Base-by-base conservation (phyloP, 805 yeast genomes). In the Sporopachydermia lactativora region DNA sequence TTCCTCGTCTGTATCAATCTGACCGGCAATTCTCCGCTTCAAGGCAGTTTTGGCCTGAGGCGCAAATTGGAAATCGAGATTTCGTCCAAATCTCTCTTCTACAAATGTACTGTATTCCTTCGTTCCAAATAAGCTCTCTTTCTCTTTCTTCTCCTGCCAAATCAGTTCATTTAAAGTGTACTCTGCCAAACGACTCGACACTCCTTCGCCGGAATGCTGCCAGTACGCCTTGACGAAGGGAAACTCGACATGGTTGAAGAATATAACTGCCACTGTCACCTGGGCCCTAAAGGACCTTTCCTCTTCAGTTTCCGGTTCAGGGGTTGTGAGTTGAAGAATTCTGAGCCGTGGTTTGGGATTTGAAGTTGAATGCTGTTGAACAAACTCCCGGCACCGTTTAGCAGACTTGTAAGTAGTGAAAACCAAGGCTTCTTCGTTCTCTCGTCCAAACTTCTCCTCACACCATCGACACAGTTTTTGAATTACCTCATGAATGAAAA, bases 171-270 rank as follows among this genome's bases (percentile, higher is more conserved):
- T 75, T 44, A 81, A 59, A 38, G 82, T 75, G 52, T 84, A 92
- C 58, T 88, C 96, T 1, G 86, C 96, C 55, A 78, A 62, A 51
- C 97, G 67, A 28, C 95, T 83, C 13, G 95, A 83, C 18, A 92
- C 73, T n/a, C 96, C 95, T 58, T 89, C 96, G 18, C 99, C 99
- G 0, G 95, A 66, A 53, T 88, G 96, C 57, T 89, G 96, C 98
- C 98, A 92, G 61, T 84, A 92, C 50, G 75, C 75, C 54, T 84
- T 86, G 34, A 92, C 88, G 3, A 81, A 57, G 1, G 73, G 57
- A 46, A 66, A 75, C 43, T 69, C 75, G 3, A 65, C 62, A 2
- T 64, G 57, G 2, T 83, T 83, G 52, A 81, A 82, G 45, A 92
- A 77, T n/a, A 86, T 84, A 15, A 75, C 81, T 0, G 88, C 80